Evolutionary conservation across 805 yeast genomes (phyloP).

Genomic region (Saccharomycopsis fermentans): DNA sequence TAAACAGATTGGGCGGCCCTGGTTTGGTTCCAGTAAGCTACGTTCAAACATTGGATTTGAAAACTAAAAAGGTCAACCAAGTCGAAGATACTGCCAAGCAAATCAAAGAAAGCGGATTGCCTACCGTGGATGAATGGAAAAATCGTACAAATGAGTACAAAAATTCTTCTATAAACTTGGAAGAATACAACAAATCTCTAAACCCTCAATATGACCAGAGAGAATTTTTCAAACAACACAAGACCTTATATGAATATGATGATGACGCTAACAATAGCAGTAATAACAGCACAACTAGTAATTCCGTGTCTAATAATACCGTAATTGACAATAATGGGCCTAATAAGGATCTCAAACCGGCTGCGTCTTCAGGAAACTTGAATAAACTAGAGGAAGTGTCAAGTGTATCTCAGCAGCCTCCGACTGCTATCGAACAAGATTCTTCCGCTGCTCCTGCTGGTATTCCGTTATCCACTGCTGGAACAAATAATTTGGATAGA

Average conservation of each 20-base stretch:
- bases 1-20: conserved; percentile 92
- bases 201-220: conserved; percentile 3
- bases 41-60: conserved; percentile 74
- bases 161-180: conserved; percentile 71
- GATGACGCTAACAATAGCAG: conserved; percentile 7
- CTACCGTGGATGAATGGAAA: conserved; percentile 96
- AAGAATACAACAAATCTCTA: conserved; percentile 23
- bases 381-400: neutral
- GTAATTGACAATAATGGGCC: conserved; percentile 11
- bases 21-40: conserved; percentile 91
- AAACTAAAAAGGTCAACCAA: conserved; percentile 45
- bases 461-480: neutral
- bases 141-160: conserved; percentile 81
- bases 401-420: neutral
- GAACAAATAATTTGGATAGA: conserved; percentile 2
- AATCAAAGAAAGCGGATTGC: conserved; percentile 60
- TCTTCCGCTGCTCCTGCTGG: neutral
- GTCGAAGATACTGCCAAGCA: conserved; percentile 45
- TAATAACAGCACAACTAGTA: conserved; percentile 3
- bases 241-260: neutral
- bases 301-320: conserved; percentile 6
- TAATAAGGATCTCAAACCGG: neutral
- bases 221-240: neutral
- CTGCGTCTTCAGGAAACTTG: neutral
- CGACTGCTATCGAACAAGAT: neutral